Evolutionary conservation across 2,329 filamentous ascomycete species (phyloP).

Genomic region (Cladorrhinum sp.): DNA sequence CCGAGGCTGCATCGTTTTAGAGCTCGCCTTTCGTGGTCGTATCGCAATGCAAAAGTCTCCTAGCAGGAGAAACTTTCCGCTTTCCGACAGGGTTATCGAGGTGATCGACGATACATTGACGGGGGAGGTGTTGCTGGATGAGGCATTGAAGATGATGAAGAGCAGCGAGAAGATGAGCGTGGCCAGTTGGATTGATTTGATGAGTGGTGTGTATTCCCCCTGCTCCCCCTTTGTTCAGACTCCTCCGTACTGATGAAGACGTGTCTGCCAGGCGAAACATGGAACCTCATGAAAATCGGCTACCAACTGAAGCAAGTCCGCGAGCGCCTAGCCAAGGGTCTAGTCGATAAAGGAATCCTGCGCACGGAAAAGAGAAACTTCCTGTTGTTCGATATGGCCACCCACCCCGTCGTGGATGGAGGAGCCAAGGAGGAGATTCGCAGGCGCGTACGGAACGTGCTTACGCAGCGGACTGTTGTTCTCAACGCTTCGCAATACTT

Average conservation of each 20-base stretch:
- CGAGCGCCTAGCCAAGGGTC: constrained; percentile 91
- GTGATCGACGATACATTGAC: constrained; percentile 96
- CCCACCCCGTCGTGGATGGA: constrained; percentile 92
- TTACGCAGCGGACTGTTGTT: constrained; percentile 91
- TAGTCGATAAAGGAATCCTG: constrained; percentile 97
- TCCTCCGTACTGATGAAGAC: background rate
- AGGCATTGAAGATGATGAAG: constrained; percentile 99
- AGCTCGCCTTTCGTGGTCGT: constrained; percentile 90
- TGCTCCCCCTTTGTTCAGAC: background rate
- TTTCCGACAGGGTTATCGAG: constrained; percentile 92
- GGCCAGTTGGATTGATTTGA: constrained; percentile 96
- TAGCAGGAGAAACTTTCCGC: constrained; percentile 82
- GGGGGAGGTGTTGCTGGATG: constrained; percentile 93
- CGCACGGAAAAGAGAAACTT: constrained; percentile 99
- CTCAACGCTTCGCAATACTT: constrained; percentile 83
- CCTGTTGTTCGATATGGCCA: constrained; percentile 99
- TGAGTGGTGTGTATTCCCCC: constrained; percentile 71
- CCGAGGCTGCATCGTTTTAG: constrained; percentile 95
- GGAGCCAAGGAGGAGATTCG: constrained; percentile 98
- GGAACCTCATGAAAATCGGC: constrained; percentile 99
- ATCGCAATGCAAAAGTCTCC: constrained; percentile 99
- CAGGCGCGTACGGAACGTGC: constrained; percentile 83
- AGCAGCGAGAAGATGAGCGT: constrained; percentile 99
- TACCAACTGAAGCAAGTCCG: constrained; percentile 99
- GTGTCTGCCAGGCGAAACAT: constrained; percentile 77